Evolutionary conservation across 73 alveolate species (phyloP), one percentile per base, ranked within the genome.

Genomic region (Paramecium biaurelia): DNA sequence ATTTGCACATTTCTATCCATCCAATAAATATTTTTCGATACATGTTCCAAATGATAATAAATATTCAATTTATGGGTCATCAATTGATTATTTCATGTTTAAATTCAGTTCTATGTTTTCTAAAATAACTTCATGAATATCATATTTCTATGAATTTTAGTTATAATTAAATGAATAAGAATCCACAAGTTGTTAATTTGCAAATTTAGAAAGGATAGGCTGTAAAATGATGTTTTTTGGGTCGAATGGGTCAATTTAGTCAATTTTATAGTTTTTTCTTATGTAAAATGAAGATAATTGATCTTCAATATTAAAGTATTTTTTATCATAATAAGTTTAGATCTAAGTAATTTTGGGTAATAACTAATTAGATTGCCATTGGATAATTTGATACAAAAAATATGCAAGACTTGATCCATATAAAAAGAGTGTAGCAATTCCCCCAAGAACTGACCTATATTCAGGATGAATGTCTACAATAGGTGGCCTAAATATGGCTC

Each of bases 351-450:
- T 41, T 74, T 34, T 74, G 0, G 87, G 87, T 74, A 74, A 74
- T 23, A 74, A 37, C 11, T 11, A 74, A 7, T 41, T 41, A 14
- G 87, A 37, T 74, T 74, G 23, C 87, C 87, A 74, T 74, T 74
- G 35, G 15, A 41, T 41, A 14, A 74, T 74, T 41, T 41, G 37
- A 41, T 74, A 74, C 56, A 28, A 15, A 32, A 74, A 74, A 14
- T 74, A 74, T 21, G 87, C 32, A 35, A 74, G 26, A 74, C 87
- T 74, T 37, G 45, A 74, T 3, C 87, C 87, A 74, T 74, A 74
- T 74, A 74, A 28, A 32, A 74, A 5, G 6, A 74, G 15, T 28
- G 87, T 74, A 15, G 59, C 59, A 28, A 74, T 74, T 34, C 87
- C 87, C 0, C 87, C 87, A 5, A 74, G 37, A 23, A 74, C 35